Percentiles rank a stretch among this genome's conserved stretches.
Conservation (phyloP, 768 basidiomycete genomes). For the Kwoniella pini region DNA sequence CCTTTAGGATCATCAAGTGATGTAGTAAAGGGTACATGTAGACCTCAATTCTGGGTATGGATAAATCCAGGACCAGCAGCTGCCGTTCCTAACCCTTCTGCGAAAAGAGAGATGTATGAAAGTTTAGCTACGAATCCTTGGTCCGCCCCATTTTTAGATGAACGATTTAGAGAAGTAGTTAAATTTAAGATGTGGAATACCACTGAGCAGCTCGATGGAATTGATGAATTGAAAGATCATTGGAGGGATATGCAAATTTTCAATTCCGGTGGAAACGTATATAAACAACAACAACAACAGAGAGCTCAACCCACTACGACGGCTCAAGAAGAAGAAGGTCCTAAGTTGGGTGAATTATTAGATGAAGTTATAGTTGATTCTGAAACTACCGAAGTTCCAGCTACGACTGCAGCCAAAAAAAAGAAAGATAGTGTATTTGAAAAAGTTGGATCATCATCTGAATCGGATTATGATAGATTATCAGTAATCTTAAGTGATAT, state of each 20-base stretch:
- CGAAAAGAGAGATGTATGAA: conserved; percentile 77
- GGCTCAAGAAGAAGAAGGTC: conserved; percentile 17
- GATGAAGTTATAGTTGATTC: conserved; percentile 23
- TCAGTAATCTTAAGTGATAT: conserved; percentile 95
- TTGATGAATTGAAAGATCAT: conserved; percentile 83
- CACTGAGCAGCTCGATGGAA: conserved; percentile 89
- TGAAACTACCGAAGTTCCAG: conserved; percentile 9
- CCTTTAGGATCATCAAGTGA: conserved; percentile 56
- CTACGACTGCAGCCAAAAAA: conserved; percentile 21
- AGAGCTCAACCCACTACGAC: conserved; percentile 1
- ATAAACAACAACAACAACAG: conserved; percentile 40
- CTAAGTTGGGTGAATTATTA: conserved; percentile 35
- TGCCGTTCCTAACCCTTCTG: conserved; percentile 78
- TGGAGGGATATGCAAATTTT: conserved; percentile 85
- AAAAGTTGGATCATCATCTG: conserved; percentile 84
- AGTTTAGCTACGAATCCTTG: conserved; percentile 79
- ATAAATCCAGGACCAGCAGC: conserved; percentile 98
- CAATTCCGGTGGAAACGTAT: conserved; percentile 60
- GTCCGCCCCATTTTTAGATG: conserved; percentile 92
- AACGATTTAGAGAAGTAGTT: conserved; percentile 85
- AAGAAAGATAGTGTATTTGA: conserved; percentile 66
- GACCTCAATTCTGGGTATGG: conserved; percentile 96
- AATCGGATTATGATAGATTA: conserved; percentile 81
- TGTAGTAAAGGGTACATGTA: conserved; percentile 61
- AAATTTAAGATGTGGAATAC: conserved; percentile 99